Conservation (phyloP, 805 yeast genomes). For the Peterozyma xylosa region DNA sequence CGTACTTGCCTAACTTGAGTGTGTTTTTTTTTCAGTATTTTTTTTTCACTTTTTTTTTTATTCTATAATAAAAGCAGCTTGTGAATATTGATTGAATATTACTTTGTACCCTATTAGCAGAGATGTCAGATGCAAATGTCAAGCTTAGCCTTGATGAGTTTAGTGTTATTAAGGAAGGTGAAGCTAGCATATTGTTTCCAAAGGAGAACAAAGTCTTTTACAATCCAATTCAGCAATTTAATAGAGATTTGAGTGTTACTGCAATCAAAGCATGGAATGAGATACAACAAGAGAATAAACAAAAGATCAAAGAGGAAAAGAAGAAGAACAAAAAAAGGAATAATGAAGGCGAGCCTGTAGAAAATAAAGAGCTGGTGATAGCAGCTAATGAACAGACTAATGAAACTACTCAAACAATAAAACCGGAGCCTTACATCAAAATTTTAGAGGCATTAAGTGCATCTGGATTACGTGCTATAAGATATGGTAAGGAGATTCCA, state of each 20-base stretch:
- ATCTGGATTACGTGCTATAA: conserved; percentile 86
- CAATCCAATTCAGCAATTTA: conserved; percentile 95
- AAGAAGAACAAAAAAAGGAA: conserved; percentile 6
- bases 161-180: conserved; percentile 58
- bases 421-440: conserved; percentile 40
- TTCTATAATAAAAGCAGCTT: too few relatives aligned
- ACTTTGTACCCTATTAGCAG: too few relatives aligned
- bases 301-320: conserved; percentile 8
- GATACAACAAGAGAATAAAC: conserved; percentile 33
- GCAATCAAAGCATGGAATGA: conserved; percentile 85
- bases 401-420: conserved; percentile 4
- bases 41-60: too few relatives aligned
- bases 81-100: too few relatives aligned
- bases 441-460: conserved; percentile 91
- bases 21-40: too few relatives aligned
- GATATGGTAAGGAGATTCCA: conserved; percentile 91
- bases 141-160: conserved; percentile 16
- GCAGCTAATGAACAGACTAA: conserved; percentile 15
- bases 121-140: too few relatives aligned
- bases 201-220: conserved; percentile 82
- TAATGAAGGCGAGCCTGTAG: conserved; percentile 3
- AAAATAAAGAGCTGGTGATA: conserved; percentile 1
- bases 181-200: conserved; percentile 76
- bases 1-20: too few relatives aligned
- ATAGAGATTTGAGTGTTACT: conserved; percentile 81